A percentile compares a stretch with the other conserved stretches of the same genome.
Evolutionary conservation across 2,329 filamentous ascomycete genomes (phyloP).

Genomic region (Phialocephala subalpina): DNA sequence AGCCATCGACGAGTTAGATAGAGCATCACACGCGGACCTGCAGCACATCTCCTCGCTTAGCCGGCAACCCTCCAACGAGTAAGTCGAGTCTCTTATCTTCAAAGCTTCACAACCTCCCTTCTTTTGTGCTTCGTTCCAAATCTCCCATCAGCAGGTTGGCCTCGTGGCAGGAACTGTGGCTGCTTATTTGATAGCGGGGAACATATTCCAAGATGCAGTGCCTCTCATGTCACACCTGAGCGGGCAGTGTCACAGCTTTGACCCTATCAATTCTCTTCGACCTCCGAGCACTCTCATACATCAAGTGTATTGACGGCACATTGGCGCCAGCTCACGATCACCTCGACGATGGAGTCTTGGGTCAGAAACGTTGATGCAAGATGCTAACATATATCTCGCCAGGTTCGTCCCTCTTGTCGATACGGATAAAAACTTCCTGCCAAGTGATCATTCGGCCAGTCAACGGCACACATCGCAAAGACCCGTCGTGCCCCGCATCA

Average conservation of each 20-base stretch:
- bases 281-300: background rate
- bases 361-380: background rate
- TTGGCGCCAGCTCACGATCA: background rate
- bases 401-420: background rate
- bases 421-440: constrained; percentile 15
- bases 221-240: background rate
- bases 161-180: constrained; percentile 12
- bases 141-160: background rate
- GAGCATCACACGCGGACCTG: constrained; percentile 30
- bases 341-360: background rate
- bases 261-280: background rate
- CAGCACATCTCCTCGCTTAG: constrained; percentile 24
- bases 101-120: background rate
- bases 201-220: constrained; percentile 3
- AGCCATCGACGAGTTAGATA: constrained; percentile 29
- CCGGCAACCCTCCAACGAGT: constrained; percentile 21
- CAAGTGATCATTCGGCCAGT: constrained; percentile 1
- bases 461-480: background rate
- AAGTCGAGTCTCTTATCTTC: constrained; percentile 18
- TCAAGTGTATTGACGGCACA: background rate
- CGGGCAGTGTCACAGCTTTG: constrained; percentile 8
- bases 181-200: constrained; percentile 18
- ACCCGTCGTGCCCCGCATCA: background rate
- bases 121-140: background rate
- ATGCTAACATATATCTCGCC: constrained; percentile 11